These are phyloP conservation scores for Mycena citricolor DNA, from an alignment of 1,284 basidiomycete species.

Conservation along the genomic window DNA sequence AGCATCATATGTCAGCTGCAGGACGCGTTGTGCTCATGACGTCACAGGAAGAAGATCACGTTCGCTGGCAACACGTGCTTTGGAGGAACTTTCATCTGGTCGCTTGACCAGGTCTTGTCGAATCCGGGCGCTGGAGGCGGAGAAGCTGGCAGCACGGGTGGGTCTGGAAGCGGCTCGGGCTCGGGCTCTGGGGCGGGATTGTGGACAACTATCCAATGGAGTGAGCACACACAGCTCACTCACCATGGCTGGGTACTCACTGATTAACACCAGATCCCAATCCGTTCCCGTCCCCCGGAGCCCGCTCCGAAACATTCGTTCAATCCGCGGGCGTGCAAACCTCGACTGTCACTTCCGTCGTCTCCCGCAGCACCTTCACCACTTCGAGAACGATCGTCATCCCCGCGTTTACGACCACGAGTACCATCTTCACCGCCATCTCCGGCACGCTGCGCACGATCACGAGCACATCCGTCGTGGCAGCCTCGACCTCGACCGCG, in stretches of 20 bases:
- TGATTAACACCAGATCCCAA: constrained; percentile 16
- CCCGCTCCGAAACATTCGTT: constrained; percentile 19
- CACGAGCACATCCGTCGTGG: constrained; percentile 18
- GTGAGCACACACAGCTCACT: background rate
- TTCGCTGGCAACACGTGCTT: constrained; percentile 23
- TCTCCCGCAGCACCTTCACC: constrained; percentile 6
- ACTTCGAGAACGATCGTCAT: constrained; percentile 6
- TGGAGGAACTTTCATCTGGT: constrained; percentile 26
- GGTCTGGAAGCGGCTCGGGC: background rate
- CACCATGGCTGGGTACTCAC: background rate
- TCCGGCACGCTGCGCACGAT: constrained; percentile 3
- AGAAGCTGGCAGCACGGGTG: too few relatives aligned
- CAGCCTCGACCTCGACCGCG: constrained; percentile 8
- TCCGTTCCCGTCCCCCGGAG: constrained; percentile 12
- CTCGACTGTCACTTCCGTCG: constrained; percentile 7
- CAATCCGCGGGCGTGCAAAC: constrained; percentile 8
- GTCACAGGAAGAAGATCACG: constrained; percentile 17
- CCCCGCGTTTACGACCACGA: constrained; percentile 4
- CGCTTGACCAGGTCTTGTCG: constrained; percentile 3
- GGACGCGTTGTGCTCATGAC: too few relatives aligned
- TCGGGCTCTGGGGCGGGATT: background rate
- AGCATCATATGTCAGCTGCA: too few relatives aligned
- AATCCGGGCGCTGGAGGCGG: constrained; percentile 3
- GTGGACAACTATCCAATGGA: constrained; percentile 1
- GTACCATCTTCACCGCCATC: constrained; percentile 4